Evolutionary conservation across 2,329 filamentous ascomycete species (phyloP).

Genomic region (Tolypocladium tundrense): DNA sequence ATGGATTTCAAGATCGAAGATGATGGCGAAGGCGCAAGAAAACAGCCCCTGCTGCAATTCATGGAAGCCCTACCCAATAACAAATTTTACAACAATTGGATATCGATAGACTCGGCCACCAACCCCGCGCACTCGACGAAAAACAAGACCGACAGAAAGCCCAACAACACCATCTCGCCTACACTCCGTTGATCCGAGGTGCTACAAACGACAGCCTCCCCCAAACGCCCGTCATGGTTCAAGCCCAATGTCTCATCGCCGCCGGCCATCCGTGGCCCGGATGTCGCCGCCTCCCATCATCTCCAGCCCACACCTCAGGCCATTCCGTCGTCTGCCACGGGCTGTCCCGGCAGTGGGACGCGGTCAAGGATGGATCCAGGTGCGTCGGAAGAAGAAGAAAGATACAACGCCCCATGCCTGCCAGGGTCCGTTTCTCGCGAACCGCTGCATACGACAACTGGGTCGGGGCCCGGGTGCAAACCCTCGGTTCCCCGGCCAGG

Average conservation of each 20-base stretch:
- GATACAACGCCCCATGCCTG: not conserved
- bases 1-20: too few species aligned
- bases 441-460: not conserved
- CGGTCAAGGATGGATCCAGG: not conserved
- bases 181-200: not conserved
- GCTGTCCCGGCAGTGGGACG: not conserved
- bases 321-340: not conserved
- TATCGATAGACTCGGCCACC: not conserved
- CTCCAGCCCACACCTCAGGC: not conserved
- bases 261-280: not conserved
- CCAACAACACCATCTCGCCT: not conserved
- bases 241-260: not conserved
- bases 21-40: not conserved
- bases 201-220: not conserved
- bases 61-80: not conserved
- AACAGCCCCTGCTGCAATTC: not conserved
- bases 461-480: not conserved
- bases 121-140: not conserved
- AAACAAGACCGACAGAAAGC: not conserved
- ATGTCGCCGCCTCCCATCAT: not conserved
- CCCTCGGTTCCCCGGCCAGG: not conserved
- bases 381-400: not conserved
- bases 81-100: not conserved
- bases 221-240: not conserved
- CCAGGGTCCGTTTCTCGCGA: not conserved